These are phyloP conservation scores for Coleophoma crateriformis DNA, from an alignment of 2,329 filamentous ascomycete genomes.

Conservation along the genomic window DNA sequence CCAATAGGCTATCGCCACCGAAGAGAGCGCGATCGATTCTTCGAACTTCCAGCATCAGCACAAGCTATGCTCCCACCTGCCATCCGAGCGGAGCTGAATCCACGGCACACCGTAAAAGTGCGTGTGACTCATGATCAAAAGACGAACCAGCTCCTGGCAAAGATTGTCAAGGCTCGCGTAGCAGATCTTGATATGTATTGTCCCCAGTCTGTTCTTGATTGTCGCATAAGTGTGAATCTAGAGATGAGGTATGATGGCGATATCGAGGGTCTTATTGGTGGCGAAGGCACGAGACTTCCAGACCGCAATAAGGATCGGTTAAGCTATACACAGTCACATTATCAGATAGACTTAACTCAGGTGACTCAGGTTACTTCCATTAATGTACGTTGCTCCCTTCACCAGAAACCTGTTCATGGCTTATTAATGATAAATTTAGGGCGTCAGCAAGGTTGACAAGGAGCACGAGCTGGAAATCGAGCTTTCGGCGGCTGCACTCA, in stretches of 20 bases:
- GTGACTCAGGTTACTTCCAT: slow-evolving; percentile 70
- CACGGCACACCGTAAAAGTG: slow-evolving; percentile 53
- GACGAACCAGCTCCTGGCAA: slow-evolving; percentile 63
- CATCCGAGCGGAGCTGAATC: slow-evolving; percentile 54
- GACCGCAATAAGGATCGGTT: slow-evolving; percentile 84
- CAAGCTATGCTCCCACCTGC: slow-evolving; percentile 57
- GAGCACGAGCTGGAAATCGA: slow-evolving; percentile 82
- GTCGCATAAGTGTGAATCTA: slow-evolving; percentile 88
- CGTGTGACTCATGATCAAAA: slow-evolving; percentile 75
- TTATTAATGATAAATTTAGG: slow-evolving; percentile 10
- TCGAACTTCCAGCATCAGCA: slow-evolving; percentile 59
- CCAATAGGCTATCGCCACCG: slow-evolving; percentile 77
- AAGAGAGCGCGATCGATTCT: slow-evolving; percentile 79
- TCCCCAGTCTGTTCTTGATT: slow-evolving; percentile 74
- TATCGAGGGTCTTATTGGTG: slow-evolving; percentile 43
- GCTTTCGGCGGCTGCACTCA: slow-evolving; percentile 54
- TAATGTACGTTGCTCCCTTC: slow-evolving; percentile 21
- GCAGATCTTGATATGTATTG: slow-evolving; percentile 84
- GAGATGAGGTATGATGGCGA: slow-evolving; percentile 83
- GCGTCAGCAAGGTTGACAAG: slow-evolving; percentile 39
- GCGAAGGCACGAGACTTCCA: slow-evolving; percentile 32
- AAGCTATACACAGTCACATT: slow-evolving; percentile 82
- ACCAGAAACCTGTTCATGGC: background rate
- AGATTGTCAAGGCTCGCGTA: slow-evolving; percentile 88
- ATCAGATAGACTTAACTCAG: slow-evolving; percentile 90